A percentile compares a stretch with the other conserved stretches of the same genome.
phyloP scores from a whole-genome alignment of 139 green algal species.

The Pseudopediastrum boryanum region DNA sequence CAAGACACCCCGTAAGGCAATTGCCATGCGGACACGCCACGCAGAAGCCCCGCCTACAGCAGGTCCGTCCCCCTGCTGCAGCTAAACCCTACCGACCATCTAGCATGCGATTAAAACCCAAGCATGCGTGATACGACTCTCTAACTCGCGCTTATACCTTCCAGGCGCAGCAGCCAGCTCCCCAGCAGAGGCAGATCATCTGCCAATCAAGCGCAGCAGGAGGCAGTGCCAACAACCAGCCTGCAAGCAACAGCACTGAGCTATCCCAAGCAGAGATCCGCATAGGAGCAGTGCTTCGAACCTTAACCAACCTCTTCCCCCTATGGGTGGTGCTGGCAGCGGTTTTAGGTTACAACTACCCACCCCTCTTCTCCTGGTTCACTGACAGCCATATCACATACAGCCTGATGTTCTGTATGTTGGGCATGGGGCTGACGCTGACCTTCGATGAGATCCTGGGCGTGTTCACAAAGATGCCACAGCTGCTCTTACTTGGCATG shows the following conservation, averaged over 20 bases:
- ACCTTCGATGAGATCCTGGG: slow-evolving; percentile 63
- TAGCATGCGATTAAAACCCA: too few relatives aligned
- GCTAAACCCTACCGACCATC: too few relatives aligned
- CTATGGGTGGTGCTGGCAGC: slow-evolving; percentile 48
- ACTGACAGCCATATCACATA: slow-evolving; percentile 34
- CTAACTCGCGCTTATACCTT: neutral
- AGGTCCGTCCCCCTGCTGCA: too few relatives aligned
- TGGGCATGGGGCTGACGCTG: slow-evolving; percentile 54
- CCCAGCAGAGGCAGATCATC: neutral
- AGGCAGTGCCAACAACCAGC: neutral
- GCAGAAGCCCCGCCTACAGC: too few relatives aligned
- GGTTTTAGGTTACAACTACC: slow-evolving; percentile 39
- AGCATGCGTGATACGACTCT: neutral
- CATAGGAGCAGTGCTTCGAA: slow-evolving; percentile 9
- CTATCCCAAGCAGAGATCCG: neutral
- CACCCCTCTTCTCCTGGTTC: slow-evolving; percentile 44
- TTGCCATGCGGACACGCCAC: too few relatives aligned
- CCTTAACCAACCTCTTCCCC: slow-evolving; percentile 28
- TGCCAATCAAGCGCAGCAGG: neutral
- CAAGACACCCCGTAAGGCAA: too few relatives aligned
- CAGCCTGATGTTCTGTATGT: slow-evolving; percentile 48
- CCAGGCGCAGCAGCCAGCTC: neutral
- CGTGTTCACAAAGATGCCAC: slow-evolving; percentile 60
- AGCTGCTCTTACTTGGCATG: slow-evolving; percentile 67
- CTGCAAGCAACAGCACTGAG: neutral